phyloP scores from a whole-genome alignment of 2,329 filamentous ascomycete genomes.

The Massarina eburnea region DNA sequence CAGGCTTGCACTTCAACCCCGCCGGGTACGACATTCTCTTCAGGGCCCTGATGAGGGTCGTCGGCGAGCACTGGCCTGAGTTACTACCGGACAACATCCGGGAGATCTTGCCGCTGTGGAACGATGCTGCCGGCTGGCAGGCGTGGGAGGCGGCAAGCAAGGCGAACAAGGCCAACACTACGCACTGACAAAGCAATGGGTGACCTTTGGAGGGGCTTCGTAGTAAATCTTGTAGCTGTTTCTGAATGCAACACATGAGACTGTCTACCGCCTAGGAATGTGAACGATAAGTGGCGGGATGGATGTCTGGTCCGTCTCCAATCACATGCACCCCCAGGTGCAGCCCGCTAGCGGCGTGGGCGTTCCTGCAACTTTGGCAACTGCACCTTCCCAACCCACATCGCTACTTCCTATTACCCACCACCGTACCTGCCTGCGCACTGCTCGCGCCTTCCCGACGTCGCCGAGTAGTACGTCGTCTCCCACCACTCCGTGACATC shows the following conservation, averaged over 20 bases:
- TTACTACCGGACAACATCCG: constrained; percentile 55
- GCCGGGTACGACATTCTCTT: constrained; percentile 60
- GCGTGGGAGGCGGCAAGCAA: constrained; percentile 17
- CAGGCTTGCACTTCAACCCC: constrained; percentile 61
- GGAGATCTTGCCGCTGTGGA: constrained; percentile 58
- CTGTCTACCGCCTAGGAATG: no score
- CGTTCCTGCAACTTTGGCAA: neutral
- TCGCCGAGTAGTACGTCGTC: no score
- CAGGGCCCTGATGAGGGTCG: constrained; percentile 54
- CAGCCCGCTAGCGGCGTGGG: neutral
- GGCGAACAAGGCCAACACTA: neutral
- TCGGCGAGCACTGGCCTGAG: constrained; percentile 57
- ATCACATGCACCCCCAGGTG: neutral
- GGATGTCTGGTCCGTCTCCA: neutral
- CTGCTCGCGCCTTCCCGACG: no score
- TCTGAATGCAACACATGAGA: no score
- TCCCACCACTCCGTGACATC: no score
- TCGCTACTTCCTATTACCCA: neutral
- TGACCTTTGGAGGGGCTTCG: no score
- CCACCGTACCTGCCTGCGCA: no score
- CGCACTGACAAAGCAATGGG: neutral
- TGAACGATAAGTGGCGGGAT: neutral
- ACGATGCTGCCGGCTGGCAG: constrained; percentile 41
- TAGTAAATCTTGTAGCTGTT: no score
- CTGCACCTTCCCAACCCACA: neutral